Base-by-base conservation (phyloP, 2,329 filamentous ascomycete species). In the Cordyceps farinosa region DNA sequence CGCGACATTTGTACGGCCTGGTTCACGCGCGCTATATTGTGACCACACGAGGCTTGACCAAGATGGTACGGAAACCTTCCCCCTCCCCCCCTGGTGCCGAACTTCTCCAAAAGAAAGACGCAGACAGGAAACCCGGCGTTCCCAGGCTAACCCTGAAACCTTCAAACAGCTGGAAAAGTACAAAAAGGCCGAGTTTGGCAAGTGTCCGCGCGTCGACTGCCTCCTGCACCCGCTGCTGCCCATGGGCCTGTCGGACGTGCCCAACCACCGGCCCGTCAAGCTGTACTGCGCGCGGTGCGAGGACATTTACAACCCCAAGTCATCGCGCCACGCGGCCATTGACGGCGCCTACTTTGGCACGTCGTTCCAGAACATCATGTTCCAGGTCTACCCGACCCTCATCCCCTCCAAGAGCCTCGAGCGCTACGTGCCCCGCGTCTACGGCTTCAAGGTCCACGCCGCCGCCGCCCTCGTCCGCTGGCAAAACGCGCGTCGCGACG, bases 301-400 rank as follows among this genome's bases (percentile, higher is more conserved):
- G 82, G 95, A 99, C 76, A 90, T 96, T 65, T 99, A 99, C 84
- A 98, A 98, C 78, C 95, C 95, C 51, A 99, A 99, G 77, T 98
- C 95, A 3, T 94, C 92, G 27, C 91, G 95, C 34, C 95, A 99
- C 78, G 92, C 93, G 57, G 86, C 90, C 64, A 97, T 99, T 72
- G 95, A 99, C 75, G 95, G 95, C 67, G 95, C 95, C 67, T 99
- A 98, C 83, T 99, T 99, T 70, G 95, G 95, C 69, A 93, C 94
- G 54, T 96, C 91, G 3, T 99, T 99, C 82, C 94, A 97, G 83
- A 97, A 97, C 79, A 97, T 99, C 77, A 87, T 99, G 66, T 98
- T 99, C 82, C 95, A 99, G 77, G 95, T 99, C 62, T 98, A 98
- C 75, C 94, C 95, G 6, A 87, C 90, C 30, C 84, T 99, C 69